Evolutionary conservation across 306 rosid genomes (phyloP).

Genomic region (Casuarina cunninghamiana): DNA sequence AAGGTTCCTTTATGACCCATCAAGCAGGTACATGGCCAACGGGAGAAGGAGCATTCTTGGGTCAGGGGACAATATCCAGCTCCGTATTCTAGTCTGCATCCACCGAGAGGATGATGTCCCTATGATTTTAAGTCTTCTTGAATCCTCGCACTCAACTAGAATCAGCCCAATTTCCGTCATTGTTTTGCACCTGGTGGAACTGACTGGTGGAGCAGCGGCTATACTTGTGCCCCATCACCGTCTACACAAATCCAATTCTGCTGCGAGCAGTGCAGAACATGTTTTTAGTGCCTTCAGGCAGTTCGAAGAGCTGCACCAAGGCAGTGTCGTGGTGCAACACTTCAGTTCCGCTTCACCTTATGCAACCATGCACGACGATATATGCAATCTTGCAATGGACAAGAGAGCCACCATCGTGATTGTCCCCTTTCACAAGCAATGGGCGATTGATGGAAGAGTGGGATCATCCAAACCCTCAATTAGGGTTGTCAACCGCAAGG

Average conservation of each 20-base stretch:
- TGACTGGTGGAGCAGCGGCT: slow-evolving; percentile 8
- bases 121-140: slow-evolving; percentile 11
- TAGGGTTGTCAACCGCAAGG: slow-evolving; percentile 7
- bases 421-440: slow-evolving; percentile 21
- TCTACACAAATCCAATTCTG: neutral
- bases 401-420: slow-evolving; percentile 20
- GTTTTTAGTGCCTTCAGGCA: neutral
- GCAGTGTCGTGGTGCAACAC: slow-evolving; percentile 1
- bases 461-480: neutral
- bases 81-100: slow-evolving; percentile 13
- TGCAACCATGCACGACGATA: slow-evolving; percentile 21
- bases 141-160: slow-evolving; percentile 8
- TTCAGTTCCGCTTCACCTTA: slow-evolving; percentile 14
- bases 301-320: slow-evolving; percentile 13
- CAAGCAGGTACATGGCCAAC: slow-evolving; percentile 13
- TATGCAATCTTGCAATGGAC: slow-evolving; percentile 20
- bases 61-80: neutral
- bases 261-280: neutral
- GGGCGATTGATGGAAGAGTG: neutral
- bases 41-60: slow-evolving; percentile 10
- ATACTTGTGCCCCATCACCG: neutral
- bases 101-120: slow-evolving; percentile 19
- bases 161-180: slow-evolving; percentile 1
- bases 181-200: slow-evolving; percentile 22
- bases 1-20: slow-evolving; percentile 16